Percentiles rank a stretch among this genome's conserved stretches.
Evolutionary conservation across 2,329 filamentous ascomycete species (phyloP).

Genomic region (Cladosporium cucumerinum): DNA sequence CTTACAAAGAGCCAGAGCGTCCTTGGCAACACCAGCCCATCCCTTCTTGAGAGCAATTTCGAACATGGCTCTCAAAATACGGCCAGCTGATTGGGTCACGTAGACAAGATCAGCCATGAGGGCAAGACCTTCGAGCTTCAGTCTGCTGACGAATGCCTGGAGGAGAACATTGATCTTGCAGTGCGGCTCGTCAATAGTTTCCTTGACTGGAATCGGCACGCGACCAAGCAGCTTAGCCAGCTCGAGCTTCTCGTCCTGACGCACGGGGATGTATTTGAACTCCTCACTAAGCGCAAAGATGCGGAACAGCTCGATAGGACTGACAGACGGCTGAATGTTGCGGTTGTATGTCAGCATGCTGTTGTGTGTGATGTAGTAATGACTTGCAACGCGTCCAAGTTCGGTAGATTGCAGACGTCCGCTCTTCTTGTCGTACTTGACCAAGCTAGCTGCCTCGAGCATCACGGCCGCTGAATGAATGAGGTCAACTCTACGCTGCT

Average conservation of each 20-base stretch:
- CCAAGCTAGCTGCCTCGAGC: constrained; percentile 79
- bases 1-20: constrained; percentile 90
- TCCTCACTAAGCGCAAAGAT: constrained; percentile 95
- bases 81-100: constrained; percentile 93
- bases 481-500: constrained; percentile 96
- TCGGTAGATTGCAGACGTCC: constrained; percentile 88
- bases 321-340: constrained; percentile 88
- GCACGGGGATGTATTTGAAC: constrained; percentile 98
- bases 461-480: constrained; percentile 89
- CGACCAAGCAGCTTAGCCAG: constrained; percentile 83
- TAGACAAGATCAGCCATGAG: constrained; percentile 99
- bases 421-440: constrained; percentile 94
- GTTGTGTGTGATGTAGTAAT: constrained; percentile 95
- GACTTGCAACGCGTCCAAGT: constrained; percentile 89
- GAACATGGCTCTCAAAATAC: constrained; percentile 91
- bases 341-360: constrained; percentile 98
- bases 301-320: constrained; percentile 92
- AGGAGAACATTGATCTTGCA: constrained; percentile 97
- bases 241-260: constrained; percentile 96
- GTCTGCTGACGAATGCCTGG: constrained; percentile 91
- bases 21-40: constrained; percentile 90
- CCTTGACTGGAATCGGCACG: constrained; percentile 95
- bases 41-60: constrained; percentile 97
- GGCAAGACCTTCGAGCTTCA: constrained; percentile 89
- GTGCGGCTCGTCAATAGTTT: constrained; percentile 93